A percentile compares a stretch with the other conserved stretches of the same genome.
Conservation (phyloP, 2,329 filamentous ascomycete genomes). For the Pseudogymnoascus sp. region DNA sequence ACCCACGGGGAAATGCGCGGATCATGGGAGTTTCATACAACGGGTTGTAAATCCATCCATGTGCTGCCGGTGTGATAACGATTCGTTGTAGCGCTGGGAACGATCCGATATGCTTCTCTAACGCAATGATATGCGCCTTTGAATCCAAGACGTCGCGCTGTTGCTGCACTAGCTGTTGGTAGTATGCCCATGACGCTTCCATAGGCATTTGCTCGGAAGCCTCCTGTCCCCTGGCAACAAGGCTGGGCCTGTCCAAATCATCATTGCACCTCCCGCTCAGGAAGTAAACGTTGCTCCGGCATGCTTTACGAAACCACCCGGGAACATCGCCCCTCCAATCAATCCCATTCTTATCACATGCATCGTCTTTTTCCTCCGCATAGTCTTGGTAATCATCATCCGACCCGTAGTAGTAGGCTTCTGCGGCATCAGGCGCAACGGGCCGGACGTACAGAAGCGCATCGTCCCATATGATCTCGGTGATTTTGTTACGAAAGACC, state of each 20-base stretch:
- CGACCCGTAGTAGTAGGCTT: neutral
- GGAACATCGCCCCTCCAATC: neutral
- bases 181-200: conserved; percentile 25
- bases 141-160: conserved; percentile 28
- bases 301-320: neutral
- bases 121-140: conserved; percentile 25
- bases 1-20: conserved; percentile 33
- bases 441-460: conserved; percentile 8
- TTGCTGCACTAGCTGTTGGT: conserved; percentile 28
- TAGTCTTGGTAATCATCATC: neutral
- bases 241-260: neutral
- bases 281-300: neutral
- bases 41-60: conserved; percentile 32
- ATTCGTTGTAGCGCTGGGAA: conserved; percentile 33
- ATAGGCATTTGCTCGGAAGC: conserved; percentile 15
- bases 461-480: conserved; percentile 37
- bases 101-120: conserved; percentile 28
- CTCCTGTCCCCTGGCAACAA: neutral
- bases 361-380: neutral
- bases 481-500: conserved; percentile 25
- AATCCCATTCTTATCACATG: neutral
- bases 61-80: conserved; percentile 34
- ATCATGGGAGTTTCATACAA: conserved; percentile 38
- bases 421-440: neutral
- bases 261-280: neutral